Evolutionary conservation across 1,139 yeast species (phyloP).

Genomic region (Saccharomyces hybrid): DNA sequence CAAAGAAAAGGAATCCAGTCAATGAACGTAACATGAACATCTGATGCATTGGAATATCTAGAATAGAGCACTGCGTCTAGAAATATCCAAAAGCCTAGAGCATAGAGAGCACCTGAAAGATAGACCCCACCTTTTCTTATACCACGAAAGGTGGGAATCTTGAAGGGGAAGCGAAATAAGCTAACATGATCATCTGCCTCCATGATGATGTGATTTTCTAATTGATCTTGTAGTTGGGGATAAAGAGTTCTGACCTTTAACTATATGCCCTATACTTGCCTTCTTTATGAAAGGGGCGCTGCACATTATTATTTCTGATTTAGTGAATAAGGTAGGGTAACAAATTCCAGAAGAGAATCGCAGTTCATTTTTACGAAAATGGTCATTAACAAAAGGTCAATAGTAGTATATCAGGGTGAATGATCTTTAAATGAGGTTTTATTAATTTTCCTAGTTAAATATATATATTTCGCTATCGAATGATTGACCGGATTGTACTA

Average conservation of each 20-base stretch:
- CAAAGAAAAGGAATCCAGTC: slow-evolving; percentile 96
- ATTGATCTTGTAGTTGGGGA: neutral
- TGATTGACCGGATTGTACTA: neutral
- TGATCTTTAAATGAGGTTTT: too few relatives aligned
- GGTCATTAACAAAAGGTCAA: too few relatives aligned
- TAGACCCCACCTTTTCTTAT: slow-evolving; percentile 61
- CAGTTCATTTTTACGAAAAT: too few relatives aligned
- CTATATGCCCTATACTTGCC: neutral
- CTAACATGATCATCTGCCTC: slow-evolving; percentile 22
- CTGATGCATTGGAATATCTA: slow-evolving; percentile 75
- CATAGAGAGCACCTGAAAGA: slow-evolving; percentile 40
- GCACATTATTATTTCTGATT: neutral
- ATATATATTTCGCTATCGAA: neutral
- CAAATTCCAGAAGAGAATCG: neutral
- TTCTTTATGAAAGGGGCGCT: neutral
- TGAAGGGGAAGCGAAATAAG: slow-evolving; percentile 49
- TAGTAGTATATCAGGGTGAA: too few relatives aligned
- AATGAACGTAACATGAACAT: slow-evolving; percentile 77
- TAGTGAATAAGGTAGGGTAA: neutral
- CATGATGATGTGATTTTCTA: slow-evolving; percentile 8
- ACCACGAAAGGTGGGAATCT: slow-evolving; percentile 60
- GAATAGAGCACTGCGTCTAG: slow-evolving; percentile 85
- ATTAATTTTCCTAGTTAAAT: too few relatives aligned
- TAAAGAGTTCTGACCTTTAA: neutral
- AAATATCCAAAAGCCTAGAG: slow-evolving; percentile 85